Percentiles rank a stretch among this genome's conserved stretches.
These are phyloP conservation scores for Mucor plumbeus DNA, from an alignment of 371 early-diverging fungal genomes.

Conservation along the genomic window DNA sequence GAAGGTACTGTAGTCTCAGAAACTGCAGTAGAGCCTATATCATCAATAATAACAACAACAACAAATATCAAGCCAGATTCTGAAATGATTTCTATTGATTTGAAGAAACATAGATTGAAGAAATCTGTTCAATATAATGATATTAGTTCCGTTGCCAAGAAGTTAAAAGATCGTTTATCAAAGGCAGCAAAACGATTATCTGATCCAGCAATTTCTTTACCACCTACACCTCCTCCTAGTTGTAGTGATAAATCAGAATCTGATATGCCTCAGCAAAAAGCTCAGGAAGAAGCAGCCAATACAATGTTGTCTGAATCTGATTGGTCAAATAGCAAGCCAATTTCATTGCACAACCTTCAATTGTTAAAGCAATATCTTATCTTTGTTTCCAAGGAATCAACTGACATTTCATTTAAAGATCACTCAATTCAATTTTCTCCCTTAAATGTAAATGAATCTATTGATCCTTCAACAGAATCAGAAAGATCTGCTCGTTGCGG, in stretches of 20 bases:
- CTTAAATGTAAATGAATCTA: background rate
- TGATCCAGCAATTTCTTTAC: conserved; percentile 6
- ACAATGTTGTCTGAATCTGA: conserved; percentile 26
- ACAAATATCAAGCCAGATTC: conserved; percentile 3
- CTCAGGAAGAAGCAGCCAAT: background rate
- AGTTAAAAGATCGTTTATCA: conserved; percentile 34
- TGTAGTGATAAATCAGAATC: conserved; percentile 1
- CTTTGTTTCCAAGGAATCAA: conserved; percentile 41
- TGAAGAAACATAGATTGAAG: conserved; percentile 10
- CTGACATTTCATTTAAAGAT: conserved; percentile 15
- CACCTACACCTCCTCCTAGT: conserved; percentile 14
- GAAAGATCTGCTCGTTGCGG: conserved; percentile 22
- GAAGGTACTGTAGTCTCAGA: background rate
- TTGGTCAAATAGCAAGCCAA: conserved; percentile 24
- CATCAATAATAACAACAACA: background rate
- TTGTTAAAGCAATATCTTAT: conserved; percentile 43
- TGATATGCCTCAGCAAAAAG: background rate
- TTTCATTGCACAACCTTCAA: conserved; percentile 31
- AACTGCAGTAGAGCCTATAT: background rate
- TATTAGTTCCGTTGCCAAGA: conserved; percentile 28
- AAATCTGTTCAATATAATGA: conserved; percentile 4
- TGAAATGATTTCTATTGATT: conserved; percentile 12
- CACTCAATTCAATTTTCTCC: conserved; percentile 1
- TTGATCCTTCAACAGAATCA: background rate
- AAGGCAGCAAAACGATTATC: conserved; percentile 20